Evolutionary conservation across 768 basidiomycete species (phyloP), one percentile per base, ranked within the genome.

Genomic region (Hericium erinaceus): DNA sequence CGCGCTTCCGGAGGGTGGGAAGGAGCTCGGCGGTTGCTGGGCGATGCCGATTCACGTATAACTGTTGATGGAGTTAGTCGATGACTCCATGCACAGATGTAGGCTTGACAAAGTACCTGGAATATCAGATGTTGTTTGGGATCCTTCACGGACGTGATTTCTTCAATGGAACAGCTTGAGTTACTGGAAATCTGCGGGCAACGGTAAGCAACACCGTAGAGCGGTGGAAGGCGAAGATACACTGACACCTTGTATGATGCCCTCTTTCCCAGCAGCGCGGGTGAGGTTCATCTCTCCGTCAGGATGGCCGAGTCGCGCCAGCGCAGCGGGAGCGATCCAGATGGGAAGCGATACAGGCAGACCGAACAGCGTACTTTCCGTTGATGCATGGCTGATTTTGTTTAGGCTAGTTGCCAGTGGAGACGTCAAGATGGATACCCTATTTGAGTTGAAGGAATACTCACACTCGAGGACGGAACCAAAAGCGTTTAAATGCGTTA

Each of bases 391-490:
- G 8, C 65, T 69, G 39, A 69, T 56, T 51, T 68, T 68, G 50
- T 65, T 65, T 58, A 70, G 46, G 15, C 68, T 69, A 26, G 28
- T 55, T 15, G 52, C 15, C 37, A 28, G 11, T 24, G n/a, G 24
- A 48, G 16, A 39, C 40, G 33, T 9, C 4, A 16, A 40, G 16
- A 20, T 13, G 20, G 12, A 7, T 3, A 44, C 15, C 18, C 18
- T 18, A 46, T 20, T 18, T 37, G 13, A 48, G 16, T 13, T 7
- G 52, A 18, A 18, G 13, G 5, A 10, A 33, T 15, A 58, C 62
- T 51, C 57, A 64, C 65, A 95, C 74, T 18, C 87, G 84, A 28
- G 93, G 93, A 20, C 94, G 82, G 73, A 97, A 95, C 93, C 93
- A 97, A 64, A 95, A 71, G 18, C 73, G 74, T 16, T 57, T 58